Evolutionary conservation across 306 rosid species (phyloP).

Genomic region (Pachyrhizus erosus): DNA sequence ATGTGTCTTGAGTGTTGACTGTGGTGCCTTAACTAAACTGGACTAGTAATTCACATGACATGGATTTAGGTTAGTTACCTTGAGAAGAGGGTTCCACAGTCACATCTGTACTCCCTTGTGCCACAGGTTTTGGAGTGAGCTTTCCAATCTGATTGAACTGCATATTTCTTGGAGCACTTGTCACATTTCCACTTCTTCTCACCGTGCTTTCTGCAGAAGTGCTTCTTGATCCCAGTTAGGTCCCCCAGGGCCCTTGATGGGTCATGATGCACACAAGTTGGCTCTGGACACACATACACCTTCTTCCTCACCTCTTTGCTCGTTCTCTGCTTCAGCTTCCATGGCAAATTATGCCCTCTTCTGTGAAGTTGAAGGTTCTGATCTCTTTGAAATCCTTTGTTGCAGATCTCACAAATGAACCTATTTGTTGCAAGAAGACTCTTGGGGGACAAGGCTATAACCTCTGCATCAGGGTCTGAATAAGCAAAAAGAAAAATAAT

Average conservation of each 20-base stretch:
- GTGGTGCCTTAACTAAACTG: not conserved
- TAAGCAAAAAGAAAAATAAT: not conserved
- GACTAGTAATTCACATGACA: slow-evolving; percentile 1
- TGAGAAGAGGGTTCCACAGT: slow-evolving; percentile 99
- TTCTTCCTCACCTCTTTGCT: slow-evolving; percentile 86
- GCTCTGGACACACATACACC: slow-evolving; percentile 93
- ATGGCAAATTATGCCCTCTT: slow-evolving; percentile 96
- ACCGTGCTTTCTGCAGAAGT: slow-evolving; percentile 94
- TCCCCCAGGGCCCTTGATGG: slow-evolving; percentile 96
- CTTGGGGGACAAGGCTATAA: slow-evolving; percentile 86
- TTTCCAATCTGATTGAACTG: slow-evolving; percentile 99
- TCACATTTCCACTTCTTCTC: slow-evolving; percentile 99
- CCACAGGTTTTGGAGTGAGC: slow-evolving; percentile 98
- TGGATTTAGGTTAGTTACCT: slow-evolving; percentile 58
- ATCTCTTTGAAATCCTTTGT: slow-evolving; percentile 93
- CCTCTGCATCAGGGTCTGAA: slow-evolving; percentile 96
- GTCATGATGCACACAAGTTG: slow-evolving; percentile 84
- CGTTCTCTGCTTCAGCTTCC: slow-evolving; percentile 93
- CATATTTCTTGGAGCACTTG: slow-evolving; percentile 88
- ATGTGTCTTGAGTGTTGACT: slow-evolving; percentile 11
- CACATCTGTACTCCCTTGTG: slow-evolving; percentile 95
- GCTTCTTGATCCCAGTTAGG: slow-evolving; percentile 95
- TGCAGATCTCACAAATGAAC: slow-evolving; percentile 92
- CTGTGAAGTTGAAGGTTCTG: slow-evolving; percentile 97
- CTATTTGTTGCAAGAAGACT: slow-evolving; percentile 81